phyloP scores from a whole-genome alignment of 176 grass and related monocot species.

The Lolium perenne region DNA sequence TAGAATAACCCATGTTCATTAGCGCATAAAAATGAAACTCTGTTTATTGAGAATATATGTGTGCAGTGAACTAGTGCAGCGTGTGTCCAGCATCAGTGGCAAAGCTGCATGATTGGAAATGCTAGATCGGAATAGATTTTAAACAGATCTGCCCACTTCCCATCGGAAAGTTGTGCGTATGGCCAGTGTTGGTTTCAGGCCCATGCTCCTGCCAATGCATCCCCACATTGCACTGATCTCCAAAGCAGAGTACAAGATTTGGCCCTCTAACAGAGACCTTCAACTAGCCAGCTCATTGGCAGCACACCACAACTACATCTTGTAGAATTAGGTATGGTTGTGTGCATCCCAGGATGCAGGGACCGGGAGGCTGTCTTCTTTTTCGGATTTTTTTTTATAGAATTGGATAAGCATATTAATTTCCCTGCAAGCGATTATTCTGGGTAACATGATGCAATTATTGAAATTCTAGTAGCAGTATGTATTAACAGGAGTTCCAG shows the following conservation, averaged over 20 bases:
- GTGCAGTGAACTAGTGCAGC: conserved; percentile 39
- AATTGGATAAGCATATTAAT: neutral
- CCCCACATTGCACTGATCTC: conserved; percentile 48
- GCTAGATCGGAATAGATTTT: conserved; percentile 51
- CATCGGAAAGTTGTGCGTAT: conserved; percentile 50
- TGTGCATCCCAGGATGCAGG: too few relatives aligned
- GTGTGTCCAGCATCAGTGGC: conserved; percentile 44
- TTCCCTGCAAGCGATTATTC: neutral
- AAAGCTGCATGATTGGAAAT: conserved; percentile 48
- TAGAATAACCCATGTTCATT: conserved; percentile 31
- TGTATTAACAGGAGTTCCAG: neutral
- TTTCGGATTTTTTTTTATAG: neutral
- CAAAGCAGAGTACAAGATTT: conserved; percentile 57
- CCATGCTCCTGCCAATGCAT: conserved; percentile 43
- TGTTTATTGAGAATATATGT: conserved; percentile 47
- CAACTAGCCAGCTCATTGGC: conserved; percentile 45
- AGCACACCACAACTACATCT: neutral
- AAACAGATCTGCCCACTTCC: conserved; percentile 43
- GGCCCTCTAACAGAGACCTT: conserved; percentile 64
- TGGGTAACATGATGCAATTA: neutral
- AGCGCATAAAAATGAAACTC: conserved; percentile 1
- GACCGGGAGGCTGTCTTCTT: too few relatives aligned
- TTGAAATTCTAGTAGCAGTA: neutral
- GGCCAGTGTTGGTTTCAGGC: conserved; percentile 51
- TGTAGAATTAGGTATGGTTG: too few relatives aligned